These are phyloP conservation scores for Brassica juncea DNA, from an alignment of 345 rosid genomes.

Conservation along the genomic window DNA sequence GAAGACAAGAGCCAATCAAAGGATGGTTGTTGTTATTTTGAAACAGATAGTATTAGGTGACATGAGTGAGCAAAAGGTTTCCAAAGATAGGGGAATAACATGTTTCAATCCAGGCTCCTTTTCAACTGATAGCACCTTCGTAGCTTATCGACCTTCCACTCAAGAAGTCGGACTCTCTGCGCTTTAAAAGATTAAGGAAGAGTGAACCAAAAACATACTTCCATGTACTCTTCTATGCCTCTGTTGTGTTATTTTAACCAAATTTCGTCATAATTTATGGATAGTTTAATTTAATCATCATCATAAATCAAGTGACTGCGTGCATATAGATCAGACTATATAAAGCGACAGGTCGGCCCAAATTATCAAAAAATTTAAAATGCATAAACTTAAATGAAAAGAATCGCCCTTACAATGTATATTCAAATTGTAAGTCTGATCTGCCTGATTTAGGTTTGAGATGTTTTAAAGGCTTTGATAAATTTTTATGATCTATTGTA, in stretches of 20 bases:
- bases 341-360: neutral
- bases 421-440: too few relatives aligned
- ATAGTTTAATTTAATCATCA: neutral
- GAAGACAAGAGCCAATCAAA: neutral
- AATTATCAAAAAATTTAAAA: neutral
- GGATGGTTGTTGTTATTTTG: neutral
- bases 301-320: neutral
- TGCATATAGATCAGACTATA: neutral
- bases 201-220: neutral
- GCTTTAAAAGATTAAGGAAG: slow-evolving; percentile 1
- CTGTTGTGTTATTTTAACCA: neutral
- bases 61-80: slow-evolving; percentile 78
- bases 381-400: neutral
- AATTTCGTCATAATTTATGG: neutral
- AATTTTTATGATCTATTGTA: too few relatives aligned
- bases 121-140: slow-evolving; percentile 14
- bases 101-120: slow-evolving; percentile 95
- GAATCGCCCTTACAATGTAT: too few relatives aligned
- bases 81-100: slow-evolving; percentile 72
- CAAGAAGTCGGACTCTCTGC: neutral
- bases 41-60: slow-evolving; percentile 82
- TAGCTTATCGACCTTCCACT: neutral
- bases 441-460: too few relatives aligned
- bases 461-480: too few relatives aligned
- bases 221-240: neutral